phyloP scores from a whole-genome alignment of 257 asterid species.

The Mitragyna speciosa region DNA sequence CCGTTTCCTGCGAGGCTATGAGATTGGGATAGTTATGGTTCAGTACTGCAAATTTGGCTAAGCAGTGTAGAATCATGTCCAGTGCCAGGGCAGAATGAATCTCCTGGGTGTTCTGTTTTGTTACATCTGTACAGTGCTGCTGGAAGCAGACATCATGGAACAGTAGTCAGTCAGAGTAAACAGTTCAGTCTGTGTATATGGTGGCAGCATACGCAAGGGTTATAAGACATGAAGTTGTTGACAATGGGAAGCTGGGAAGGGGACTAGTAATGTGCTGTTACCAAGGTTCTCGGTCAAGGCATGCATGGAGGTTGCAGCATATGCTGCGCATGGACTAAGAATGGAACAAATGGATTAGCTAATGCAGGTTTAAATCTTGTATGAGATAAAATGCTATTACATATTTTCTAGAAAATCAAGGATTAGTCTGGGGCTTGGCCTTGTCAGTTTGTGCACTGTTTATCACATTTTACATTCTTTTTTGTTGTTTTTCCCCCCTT shows the following conservation, averaged over 20 bases:
- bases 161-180: not conserved
- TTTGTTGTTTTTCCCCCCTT: not conserved
- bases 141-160: not conserved
- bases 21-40: no score
- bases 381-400: not conserved
- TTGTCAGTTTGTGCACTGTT: not conserved
- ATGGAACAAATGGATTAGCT: not conserved
- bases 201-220: no score
- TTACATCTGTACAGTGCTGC: no score
- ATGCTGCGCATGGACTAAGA: not conserved
- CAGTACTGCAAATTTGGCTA: not conserved
- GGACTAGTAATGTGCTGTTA: not conserved
- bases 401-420: not conserved
- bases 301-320: not conserved
- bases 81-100: not conserved
- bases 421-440: not conserved
- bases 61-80: not conserved
- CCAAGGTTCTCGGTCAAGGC: not conserved
- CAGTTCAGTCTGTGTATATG: not conserved
- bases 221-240: not conserved
- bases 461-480: no score
- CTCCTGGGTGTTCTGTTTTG: not conserved
- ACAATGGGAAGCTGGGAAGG: not conserved
- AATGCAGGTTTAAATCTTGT: no score
- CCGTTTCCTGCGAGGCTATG: not conserved